Percentiles rank a stretch among this genome's conserved stretches.
Evolutionary conservation across 352 stramenopile genomes (phyloP).

Genomic region (Globisporangium sylvaticum): DNA sequence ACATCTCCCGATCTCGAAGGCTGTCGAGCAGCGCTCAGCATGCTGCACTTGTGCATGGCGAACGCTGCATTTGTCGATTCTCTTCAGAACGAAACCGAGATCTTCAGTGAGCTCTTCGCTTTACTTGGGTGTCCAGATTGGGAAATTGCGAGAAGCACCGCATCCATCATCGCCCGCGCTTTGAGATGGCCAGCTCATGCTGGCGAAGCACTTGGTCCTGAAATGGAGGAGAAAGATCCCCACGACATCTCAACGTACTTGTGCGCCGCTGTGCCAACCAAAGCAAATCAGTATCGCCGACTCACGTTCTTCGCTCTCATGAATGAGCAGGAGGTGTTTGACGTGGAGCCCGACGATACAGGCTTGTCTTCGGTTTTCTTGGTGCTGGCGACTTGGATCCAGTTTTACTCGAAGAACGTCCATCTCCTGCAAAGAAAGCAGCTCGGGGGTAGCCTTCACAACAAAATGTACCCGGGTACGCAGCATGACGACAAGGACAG

Average conservation of each 20-base stretch:
- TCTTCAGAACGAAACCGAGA: slow-evolving; percentile 12
- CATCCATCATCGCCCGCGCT: background rate
- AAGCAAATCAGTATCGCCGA: slow-evolving; percentile 6
- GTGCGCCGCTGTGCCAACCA: background rate
- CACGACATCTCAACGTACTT: background rate
- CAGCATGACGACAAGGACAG: background rate
- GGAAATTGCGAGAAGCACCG: background rate
- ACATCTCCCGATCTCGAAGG: background rate
- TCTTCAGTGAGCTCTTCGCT: slow-evolving; percentile 19
- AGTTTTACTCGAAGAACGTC: slow-evolving; percentile 29
- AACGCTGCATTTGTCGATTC: slow-evolving; percentile 4
- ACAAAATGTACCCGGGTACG: background rate
- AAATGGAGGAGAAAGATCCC: background rate
- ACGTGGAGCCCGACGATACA: background rate
- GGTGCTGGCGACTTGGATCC: slow-evolving; percentile 23
- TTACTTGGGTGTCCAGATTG: slow-evolving; percentile 16
- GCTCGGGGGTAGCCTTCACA: background rate
- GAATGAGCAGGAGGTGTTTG: slow-evolving; percentile 13
- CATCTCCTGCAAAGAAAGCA: slow-evolving; percentile 1
- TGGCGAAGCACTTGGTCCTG: background rate
- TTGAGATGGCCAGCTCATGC: background rate
- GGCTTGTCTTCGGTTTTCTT: slow-evolving; percentile 23
- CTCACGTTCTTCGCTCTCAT: slow-evolving; percentile 14
- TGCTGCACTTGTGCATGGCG: slow-evolving; percentile 6
- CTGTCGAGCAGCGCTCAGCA: background rate